These are phyloP conservation scores for Mycena metata DNA, from an alignment of 768 basidiomycete species.

Conservation along the genomic window DNA sequence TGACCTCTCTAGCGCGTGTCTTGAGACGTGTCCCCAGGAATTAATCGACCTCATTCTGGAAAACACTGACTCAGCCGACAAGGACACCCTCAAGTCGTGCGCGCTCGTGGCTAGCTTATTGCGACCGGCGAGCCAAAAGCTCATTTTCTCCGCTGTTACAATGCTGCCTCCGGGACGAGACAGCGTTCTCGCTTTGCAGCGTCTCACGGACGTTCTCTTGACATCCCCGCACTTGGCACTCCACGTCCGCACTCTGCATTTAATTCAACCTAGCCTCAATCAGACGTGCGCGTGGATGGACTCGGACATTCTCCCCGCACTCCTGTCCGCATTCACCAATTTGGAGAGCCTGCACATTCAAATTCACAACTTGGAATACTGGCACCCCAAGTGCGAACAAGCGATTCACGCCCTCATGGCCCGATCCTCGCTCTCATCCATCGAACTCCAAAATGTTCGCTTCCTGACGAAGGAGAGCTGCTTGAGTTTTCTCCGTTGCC, in stretches of 20 bases:
- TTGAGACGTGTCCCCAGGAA: no score
- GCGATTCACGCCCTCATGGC: conserved; percentile 22
- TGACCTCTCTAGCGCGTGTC: conserved; percentile 7
- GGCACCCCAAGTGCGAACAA: conserved; percentile 10
- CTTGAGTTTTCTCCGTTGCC: conserved; percentile 16
- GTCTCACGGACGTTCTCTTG: conserved; percentile 18
- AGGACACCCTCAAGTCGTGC: conserved; percentile 18
- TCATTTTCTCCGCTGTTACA: neutral
- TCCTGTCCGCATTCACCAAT: conserved; percentile 15
- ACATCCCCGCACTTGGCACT: conserved; percentile 18
- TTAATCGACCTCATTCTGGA: conserved; percentile 16
- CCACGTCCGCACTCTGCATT: conserved; percentile 16
- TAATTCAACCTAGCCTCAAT: conserved; percentile 19
- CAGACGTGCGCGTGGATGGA: conserved; percentile 22
- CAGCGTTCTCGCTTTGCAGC: conserved; percentile 6
- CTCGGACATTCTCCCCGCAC: conserved; percentile 14
- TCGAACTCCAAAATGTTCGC: conserved; percentile 16
- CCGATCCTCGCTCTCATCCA: conserved; percentile 18
- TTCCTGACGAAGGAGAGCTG: neutral
- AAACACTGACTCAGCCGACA: conserved; percentile 15
- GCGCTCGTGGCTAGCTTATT: conserved; percentile 15
- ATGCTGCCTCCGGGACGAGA: conserved; percentile 15
- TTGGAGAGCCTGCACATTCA: conserved; percentile 7
- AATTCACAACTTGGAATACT: conserved; percentile 17
- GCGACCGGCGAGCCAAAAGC: conserved; percentile 1